Evolutionary conservation across 176 grass and related monocot genomes (phyloP).

Genomic region (Cenchrus purpureus): DNA sequence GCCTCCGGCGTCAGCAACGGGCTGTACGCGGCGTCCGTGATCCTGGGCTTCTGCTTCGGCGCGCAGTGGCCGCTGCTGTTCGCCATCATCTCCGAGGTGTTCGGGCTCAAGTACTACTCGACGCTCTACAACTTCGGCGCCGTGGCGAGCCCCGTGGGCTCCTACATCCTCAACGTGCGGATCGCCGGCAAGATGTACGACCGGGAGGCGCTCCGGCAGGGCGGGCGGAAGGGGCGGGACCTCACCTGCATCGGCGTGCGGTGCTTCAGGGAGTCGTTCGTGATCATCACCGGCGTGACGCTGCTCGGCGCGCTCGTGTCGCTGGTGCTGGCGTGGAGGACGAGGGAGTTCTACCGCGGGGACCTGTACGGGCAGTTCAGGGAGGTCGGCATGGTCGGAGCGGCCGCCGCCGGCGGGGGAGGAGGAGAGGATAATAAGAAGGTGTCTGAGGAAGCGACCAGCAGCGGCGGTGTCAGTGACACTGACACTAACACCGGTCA

Average conservation of each 20-base stretch:
- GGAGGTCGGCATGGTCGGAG: slow-evolving; percentile 28
- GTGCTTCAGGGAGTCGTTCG: slow-evolving; percentile 67
- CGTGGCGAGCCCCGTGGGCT: slow-evolving; percentile 69
- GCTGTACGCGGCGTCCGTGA: slow-evolving; percentile 70
- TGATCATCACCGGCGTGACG: slow-evolving; percentile 65
- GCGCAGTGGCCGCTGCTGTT: slow-evolving; percentile 83
- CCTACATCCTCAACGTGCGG: slow-evolving; percentile 72
- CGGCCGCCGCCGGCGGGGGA: not conserved
- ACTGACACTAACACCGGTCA: not conserved
- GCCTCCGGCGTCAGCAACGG: slow-evolving; percentile 55
- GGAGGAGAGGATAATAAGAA: not conserved
- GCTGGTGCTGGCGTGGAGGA: slow-evolving; percentile 72
- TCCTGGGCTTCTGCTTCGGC: slow-evolving; percentile 79
- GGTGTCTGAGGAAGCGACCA: not conserved
- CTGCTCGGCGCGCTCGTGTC: slow-evolving; percentile 47
- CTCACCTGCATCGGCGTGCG: slow-evolving; percentile 59
- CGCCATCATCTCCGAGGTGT: slow-evolving; percentile 85
- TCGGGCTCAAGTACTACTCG: slow-evolving; percentile 93
- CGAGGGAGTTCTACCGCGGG: slow-evolving; percentile 61
- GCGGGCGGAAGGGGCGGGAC: not conserved
- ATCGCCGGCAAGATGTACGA: slow-evolving; percentile 53
- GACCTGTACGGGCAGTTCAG: slow-evolving; percentile 76
- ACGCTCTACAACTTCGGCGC: slow-evolving; percentile 89
- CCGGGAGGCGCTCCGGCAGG: slow-evolving; percentile 56
- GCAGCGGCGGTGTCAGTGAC: not conserved